phyloP scores from a whole-genome alignment of 2,329 filamentous ascomycete genomes.

The Bipolaris victoriae region DNA sequence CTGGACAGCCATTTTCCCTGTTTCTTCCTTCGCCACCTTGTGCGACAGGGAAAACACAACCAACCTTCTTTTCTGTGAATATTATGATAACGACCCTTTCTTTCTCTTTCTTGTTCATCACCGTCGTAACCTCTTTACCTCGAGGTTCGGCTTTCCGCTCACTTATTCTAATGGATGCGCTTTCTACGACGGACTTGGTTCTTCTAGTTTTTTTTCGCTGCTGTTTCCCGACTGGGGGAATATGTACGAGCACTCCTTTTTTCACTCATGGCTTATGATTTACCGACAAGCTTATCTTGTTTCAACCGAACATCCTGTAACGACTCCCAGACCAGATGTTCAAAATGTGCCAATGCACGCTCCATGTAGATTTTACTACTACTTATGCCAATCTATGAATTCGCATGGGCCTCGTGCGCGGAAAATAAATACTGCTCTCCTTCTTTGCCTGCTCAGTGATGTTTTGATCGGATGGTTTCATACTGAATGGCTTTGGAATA shows the following conservation, averaged over 20 bases:
- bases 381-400: background rate
- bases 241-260: background rate
- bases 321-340: background rate
- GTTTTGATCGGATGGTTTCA: background rate
- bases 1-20: slow-evolving; percentile 11
- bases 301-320: background rate
- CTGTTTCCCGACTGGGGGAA: slow-evolving; percentile 16
- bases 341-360: background rate
- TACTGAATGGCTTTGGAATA: too few species aligned
- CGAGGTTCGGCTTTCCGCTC: slow-evolving; percentile 3
- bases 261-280: background rate
- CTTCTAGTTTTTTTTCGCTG: slow-evolving; percentile 19
- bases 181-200: slow-evolving; percentile 2
- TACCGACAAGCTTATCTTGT: background rate
- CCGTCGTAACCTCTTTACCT: background rate
- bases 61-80: slow-evolving; percentile 35
- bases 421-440: background rate
- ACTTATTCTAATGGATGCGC: slow-evolving; percentile 1
- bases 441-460: background rate
- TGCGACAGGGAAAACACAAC: background rate
- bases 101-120: slow-evolving; percentile 17
- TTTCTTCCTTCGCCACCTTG: background rate
- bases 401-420: background rate
- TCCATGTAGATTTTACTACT: background rate
- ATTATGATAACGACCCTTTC: slow-evolving; percentile 36